Evolutionary conservation across 441 rosid species (phyloP).

Genomic region (Syzygium malaccense): DNA sequence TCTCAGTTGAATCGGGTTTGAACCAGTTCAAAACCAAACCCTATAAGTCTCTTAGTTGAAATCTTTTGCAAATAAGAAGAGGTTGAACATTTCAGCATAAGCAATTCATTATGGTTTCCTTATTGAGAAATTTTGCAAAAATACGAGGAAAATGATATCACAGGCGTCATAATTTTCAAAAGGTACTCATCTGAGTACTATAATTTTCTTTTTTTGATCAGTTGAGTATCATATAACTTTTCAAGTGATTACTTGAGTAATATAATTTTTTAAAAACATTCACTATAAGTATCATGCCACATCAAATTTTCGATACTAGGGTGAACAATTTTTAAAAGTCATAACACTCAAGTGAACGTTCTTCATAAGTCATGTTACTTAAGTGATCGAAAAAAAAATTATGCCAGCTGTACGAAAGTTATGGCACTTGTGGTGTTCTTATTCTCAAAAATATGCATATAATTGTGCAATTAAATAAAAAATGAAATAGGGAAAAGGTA

Average conservation of each 20-base stretch:
- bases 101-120: not conserved
- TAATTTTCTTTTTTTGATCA: not conserved
- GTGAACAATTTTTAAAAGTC: not conserved
- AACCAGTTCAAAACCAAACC: not conserved
- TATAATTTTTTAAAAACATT: not conserved
- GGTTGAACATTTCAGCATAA: not conserved
- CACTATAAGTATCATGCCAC: not conserved
- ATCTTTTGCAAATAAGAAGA: not conserved
- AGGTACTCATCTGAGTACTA: not conserved
- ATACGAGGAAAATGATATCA: not conserved
- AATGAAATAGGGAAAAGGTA: not conserved
- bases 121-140: not conserved
- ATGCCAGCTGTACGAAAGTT: not conserved
- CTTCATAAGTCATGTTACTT: not conserved
- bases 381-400: not conserved
- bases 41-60: not conserved
- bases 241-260: not conserved
- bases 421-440: not conserved
- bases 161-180: not conserved
- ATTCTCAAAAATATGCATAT: not conserved
- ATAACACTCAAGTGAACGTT: not conserved
- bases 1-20: not conserved
- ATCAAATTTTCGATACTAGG: rapidly evolving
- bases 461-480: not conserved
- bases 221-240: not conserved